phyloP scores from a whole-genome alignment of 2,329 filamentous ascomycete genomes.

The Fusarium sarcochroum region DNA sequence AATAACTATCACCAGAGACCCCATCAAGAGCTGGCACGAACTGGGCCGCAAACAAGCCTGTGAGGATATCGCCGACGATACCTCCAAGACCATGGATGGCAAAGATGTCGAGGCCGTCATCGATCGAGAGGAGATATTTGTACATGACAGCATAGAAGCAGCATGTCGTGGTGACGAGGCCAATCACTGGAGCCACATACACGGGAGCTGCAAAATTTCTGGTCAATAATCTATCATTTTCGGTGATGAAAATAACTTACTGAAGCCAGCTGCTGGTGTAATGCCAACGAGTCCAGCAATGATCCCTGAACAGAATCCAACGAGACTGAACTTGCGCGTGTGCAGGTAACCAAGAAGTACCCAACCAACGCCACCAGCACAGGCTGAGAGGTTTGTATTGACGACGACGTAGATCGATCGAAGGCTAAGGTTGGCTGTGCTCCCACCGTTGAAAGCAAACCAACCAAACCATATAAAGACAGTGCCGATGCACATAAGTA shows the following conservation, averaged over 20 bases:
- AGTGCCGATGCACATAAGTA: slow-evolving; percentile 74
- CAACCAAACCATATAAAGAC: slow-evolving; percentile 76
- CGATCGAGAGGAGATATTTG: slow-evolving; percentile 67
- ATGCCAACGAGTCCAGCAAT: slow-evolving; percentile 71
- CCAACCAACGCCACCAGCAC: slow-evolving; percentile 68
- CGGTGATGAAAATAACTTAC: slow-evolving; percentile 7
- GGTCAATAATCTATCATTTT: neutral
- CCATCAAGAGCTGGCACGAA: slow-evolving; percentile 67
- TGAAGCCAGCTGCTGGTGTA: slow-evolving; percentile 69
- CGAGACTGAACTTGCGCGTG: slow-evolving; percentile 50
- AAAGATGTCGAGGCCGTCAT: slow-evolving; percentile 72
- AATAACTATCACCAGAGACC: slow-evolving; percentile 57
- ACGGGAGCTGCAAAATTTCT: slow-evolving; percentile 57
- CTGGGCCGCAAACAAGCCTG: slow-evolving; percentile 68
- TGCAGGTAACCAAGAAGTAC: slow-evolving; percentile 66
- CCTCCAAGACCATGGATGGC: slow-evolving; percentile 73
- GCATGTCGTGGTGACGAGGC: slow-evolving; percentile 63
- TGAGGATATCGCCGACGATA: slow-evolving; percentile 68
- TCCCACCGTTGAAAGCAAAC: slow-evolving; percentile 68
- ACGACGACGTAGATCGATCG: slow-evolving; percentile 68
- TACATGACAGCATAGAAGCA: slow-evolving; percentile 63
- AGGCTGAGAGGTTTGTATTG: slow-evolving; percentile 71
- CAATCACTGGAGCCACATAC: slow-evolving; percentile 65
- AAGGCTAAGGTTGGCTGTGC: slow-evolving; percentile 65
- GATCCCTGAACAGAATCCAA: slow-evolving; percentile 62